Percentiles rank a stretch among this genome's conserved stretches.
Evolutionary conservation across 192 early-diverging fungal genomes (phyloP).

Genomic region (Funneliformis geosporum): DNA sequence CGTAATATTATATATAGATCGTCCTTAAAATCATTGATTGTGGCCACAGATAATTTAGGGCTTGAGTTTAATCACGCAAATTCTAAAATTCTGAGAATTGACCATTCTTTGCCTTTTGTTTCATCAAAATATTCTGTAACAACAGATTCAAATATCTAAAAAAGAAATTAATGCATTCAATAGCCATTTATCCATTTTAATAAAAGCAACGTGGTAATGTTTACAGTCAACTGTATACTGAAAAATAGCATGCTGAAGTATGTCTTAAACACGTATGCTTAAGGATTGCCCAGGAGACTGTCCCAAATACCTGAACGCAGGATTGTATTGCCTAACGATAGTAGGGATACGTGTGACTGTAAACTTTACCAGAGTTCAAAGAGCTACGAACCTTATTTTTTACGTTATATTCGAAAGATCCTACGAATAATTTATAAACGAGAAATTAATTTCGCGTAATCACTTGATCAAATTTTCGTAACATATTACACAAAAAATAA

Average conservation of each 20-base stretch:
- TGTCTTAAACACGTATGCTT: background rate
- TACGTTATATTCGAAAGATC: too few relatives aligned
- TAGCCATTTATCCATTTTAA: too few relatives aligned
- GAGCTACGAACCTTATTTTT: too few relatives aligned
- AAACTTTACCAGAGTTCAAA: too few relatives aligned
- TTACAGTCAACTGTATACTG: constrained; percentile 14
- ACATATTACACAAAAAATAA: too few relatives aligned
- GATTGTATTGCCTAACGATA: background rate
- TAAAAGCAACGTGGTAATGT: too few relatives aligned
- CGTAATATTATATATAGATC: too few relatives aligned
- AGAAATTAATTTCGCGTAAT: too few relatives aligned
- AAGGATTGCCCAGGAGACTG: background rate
- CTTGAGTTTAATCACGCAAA: background rate
- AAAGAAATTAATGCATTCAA: too few relatives aligned
- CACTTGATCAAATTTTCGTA: too few relatives aligned
- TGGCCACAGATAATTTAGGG: background rate
- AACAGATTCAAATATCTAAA: constrained; percentile 1
- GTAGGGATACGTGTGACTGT: background rate
- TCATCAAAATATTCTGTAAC: background rate
- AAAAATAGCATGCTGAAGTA: background rate
- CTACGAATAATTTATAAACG: too few relatives aligned
- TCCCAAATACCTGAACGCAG: background rate
- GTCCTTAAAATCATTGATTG: too few relatives aligned
- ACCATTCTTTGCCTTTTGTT: constrained; percentile 1
- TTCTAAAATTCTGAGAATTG: constrained; percentile 3